Conservation (phyloP, 805 yeast species). For the Candida gorgasii region DNA sequence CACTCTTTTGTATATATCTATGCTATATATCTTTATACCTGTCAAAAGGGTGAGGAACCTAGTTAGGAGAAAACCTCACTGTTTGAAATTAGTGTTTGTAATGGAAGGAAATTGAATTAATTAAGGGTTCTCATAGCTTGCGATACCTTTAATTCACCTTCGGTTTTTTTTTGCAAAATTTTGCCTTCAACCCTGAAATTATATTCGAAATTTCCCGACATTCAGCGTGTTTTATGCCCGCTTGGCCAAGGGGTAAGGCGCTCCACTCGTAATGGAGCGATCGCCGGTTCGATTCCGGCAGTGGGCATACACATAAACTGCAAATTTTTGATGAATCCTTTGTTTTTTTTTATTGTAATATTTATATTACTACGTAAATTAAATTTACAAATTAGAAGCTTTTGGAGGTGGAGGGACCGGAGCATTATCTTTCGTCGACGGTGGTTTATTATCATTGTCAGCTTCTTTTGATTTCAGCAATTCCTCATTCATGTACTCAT, state of each 20-base stretch:
- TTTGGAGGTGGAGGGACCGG: slow-evolving; percentile 38
- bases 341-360: neutral
- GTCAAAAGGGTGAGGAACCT: too few relatives aligned
- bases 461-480: slow-evolving; percentile 39
- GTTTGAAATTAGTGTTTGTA: too few relatives aligned
- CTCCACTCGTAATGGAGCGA: slow-evolving; percentile 57
- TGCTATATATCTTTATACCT: too few relatives aligned
- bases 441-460: slow-evolving; percentile 21
- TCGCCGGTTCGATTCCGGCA: slow-evolving; percentile 56
- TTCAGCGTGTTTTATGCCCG: slow-evolving; percentile 29
- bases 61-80: too few relatives aligned
- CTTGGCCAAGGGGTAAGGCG: slow-evolving; percentile 58
- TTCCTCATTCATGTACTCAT: slow-evolving; percentile 46
- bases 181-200: neutral
- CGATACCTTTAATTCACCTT: too few relatives aligned
- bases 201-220: neutral
- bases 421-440: slow-evolving; percentile 12
- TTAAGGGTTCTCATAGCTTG: too few relatives aligned
- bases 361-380: neutral
- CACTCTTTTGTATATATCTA: too few relatives aligned
- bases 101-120: too few relatives aligned
- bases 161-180: neutral
- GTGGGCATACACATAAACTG: slow-evolving; percentile 34
- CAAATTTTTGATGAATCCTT: neutral
- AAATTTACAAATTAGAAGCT: slow-evolving; percentile 6